Evolutionary conservation across 768 basidiomycete species (phyloP).

Genomic region (Candolleomyces eurysporus): DNA sequence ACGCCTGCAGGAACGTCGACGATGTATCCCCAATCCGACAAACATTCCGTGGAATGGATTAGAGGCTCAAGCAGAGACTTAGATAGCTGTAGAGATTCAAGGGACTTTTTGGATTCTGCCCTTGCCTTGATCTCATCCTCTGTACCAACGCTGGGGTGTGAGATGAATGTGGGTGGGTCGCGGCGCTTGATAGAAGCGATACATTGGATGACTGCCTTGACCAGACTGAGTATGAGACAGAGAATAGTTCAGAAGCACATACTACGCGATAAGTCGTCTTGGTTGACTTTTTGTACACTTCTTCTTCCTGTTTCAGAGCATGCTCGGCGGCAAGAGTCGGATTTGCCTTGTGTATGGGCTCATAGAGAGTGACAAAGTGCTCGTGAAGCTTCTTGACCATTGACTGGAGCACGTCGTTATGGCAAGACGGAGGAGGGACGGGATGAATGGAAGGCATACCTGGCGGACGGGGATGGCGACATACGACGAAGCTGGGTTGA

Average conservation of each 20-base stretch:
- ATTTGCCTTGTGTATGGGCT: conserved; percentile 46
- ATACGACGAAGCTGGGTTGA: conserved; percentile 66
- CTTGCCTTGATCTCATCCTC: conserved; percentile 61
- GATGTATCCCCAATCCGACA: conserved; percentile 71
- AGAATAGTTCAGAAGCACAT: not conserved
- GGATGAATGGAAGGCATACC: conserved; percentile 32
- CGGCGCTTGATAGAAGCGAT: conserved; percentile 49
- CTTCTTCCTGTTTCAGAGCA: conserved; percentile 77
- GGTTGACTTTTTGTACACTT: conserved; percentile 70
- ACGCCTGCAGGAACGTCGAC: conserved; percentile 61
- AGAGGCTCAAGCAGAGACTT: conserved; percentile 50
- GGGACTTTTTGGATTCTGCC: conserved; percentile 33
- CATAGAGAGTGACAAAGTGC: conserved; percentile 70
- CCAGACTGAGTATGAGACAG: conserved; percentile 11
- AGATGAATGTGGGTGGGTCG: conserved; percentile 49
- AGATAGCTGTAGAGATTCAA: conserved; percentile 4
- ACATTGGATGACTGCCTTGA: conserved; percentile 51
- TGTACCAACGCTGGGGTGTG: conserved; percentile 78
- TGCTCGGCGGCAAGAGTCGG: conserved; percentile 73
- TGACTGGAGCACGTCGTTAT: conserved; percentile 30
- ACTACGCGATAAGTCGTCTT: conserved; percentile 86
- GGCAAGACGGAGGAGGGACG: not conserved
- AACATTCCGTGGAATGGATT: conserved; percentile 53
- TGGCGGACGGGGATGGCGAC: conserved; percentile 76
- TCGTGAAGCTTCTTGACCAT: conserved; percentile 76